Evolutionary conservation across 495 filamentous ascomycete genomes (phyloP), one percentile per base, ranked within the genome.

Genomic region (Tirmania nivea): DNA sequence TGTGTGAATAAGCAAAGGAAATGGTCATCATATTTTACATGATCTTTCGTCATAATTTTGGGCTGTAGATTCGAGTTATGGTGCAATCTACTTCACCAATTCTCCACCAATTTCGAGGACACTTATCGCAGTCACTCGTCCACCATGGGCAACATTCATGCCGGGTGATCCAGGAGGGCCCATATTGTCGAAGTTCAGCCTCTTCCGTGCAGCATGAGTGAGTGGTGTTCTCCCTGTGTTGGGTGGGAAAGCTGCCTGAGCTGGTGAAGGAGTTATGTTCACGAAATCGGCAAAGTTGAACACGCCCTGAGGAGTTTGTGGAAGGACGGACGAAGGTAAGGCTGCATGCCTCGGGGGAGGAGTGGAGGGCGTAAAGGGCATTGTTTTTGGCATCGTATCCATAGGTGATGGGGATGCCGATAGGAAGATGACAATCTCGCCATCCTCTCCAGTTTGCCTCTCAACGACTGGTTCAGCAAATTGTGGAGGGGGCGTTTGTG

Each of bases 271-370:
- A 12, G 90, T 93, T 67, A 95, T 84, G 63, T 99, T 94, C 55
- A 96, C 81, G 64, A 93, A 99, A 64, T 96, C 92, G 8, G 86
- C 79, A 69, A 95, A 94, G 69, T 95, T 90, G 69, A 95, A 94
- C 55, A 78, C 77, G 53, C 79, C 75, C 31, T 70, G 70, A 1
- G 76, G 76, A 34, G 62, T 65, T 37, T 61, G 62, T 6, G 85
- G 82, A 8, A 87, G 85, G 73, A 86, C 83, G 16, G 87, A 93
- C 9, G 83, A 84, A 17, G 84, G 85, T 34, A 93, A 72, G 11
- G 78, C 77, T 12, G 83, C 74, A 51, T 69, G 70, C 54, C 58
- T 57, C 34, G 83, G 80, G 12, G 89, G 89, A 39, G 90, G 90
- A 20, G 12, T 39, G n/a, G 21, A 42, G 3, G 9, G 51, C 10